Base-by-base conservation (phyloP, 805 yeast species). In the Candida tibetensis region DNA sequence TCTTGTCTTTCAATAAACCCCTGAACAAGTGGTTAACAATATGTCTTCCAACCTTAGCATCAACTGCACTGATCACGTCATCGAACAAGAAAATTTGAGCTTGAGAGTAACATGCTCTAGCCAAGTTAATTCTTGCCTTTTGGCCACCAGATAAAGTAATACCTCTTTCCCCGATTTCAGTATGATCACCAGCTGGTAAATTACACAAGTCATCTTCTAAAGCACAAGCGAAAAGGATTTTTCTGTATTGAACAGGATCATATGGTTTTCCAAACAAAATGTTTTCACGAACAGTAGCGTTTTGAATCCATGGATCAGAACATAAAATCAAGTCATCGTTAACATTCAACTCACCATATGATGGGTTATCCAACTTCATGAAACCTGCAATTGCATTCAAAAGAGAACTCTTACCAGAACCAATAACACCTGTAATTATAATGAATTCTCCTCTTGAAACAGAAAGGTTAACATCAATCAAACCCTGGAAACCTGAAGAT, bases 151-250 rank as follows among this genome's bases (percentile, higher is more conserved):
- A 66, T 30, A 69, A 58, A 1, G 70, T 69, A 35, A 68, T 56
- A 39, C 74, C 74, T 41, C 70, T 56, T 50, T 69, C 74, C 36
- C 74, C 73, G 38, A 69, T 64, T 48, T 69, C 73, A 14, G 73
- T 68, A 31, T 48, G 39, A 47, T 69, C 74, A 10, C 62, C 56
- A 25, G 63, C 64, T 4, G 68, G 66, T 35, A 69, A 55, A 17
- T 40, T 42, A 7, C 39, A 44, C 45, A 69, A 49, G 48, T 68
- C 74, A 10, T 63, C 69, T 28, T 60, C 62, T 41, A 69, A 61
- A 28, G 66, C 64, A 55, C 73, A 69, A 4, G 72, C 69, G 30
- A 48, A 37, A 5, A 69, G 33, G 7, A 65, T 58, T 32, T 50
- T 47, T 4, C 46, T 46, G 46, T 69, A 69, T 23, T 45, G 49